phyloP scores from a whole-genome alignment of 1,139 yeast species.

The Yamadazyma friedrichii region DNA sequence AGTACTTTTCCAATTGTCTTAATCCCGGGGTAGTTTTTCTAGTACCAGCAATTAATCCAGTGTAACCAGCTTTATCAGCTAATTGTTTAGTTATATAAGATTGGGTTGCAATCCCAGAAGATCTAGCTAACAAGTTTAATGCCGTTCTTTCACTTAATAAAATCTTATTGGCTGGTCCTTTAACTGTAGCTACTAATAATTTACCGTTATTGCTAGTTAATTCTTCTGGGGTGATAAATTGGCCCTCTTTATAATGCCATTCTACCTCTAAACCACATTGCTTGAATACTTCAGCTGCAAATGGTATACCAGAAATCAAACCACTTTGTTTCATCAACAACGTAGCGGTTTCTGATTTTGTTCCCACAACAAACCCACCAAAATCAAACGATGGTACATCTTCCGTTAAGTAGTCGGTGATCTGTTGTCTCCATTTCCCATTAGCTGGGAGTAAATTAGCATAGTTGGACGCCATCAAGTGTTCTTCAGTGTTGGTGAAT shows the following conservation, averaged over 20 bases:
- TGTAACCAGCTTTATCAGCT: conserved; percentile 72
- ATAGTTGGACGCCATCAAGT: conserved; percentile 18
- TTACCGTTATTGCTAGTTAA: conserved; percentile 48
- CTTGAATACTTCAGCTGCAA: conserved; percentile 78
- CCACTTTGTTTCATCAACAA: conserved; percentile 81
- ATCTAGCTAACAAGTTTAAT: conserved; percentile 74
- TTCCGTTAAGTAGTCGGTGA: conserved; percentile 74
- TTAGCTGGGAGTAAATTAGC: conserved; percentile 67
- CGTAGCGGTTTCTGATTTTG: conserved; percentile 66
- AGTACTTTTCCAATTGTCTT: conserved; percentile 82
- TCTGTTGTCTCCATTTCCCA: conserved; percentile 77
- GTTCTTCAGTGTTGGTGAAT: background rate
- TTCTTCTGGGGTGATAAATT: conserved; percentile 44
- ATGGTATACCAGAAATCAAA: conserved; percentile 84
- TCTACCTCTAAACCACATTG: conserved; percentile 71
- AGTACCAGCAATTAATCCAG: conserved; percentile 92
- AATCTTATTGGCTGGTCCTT: conserved; percentile 76
- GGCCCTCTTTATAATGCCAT: conserved; percentile 77
- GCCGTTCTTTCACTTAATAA: conserved; percentile 86
- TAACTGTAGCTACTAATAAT: conserved; percentile 72
- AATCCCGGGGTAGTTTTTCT: conserved; percentile 97
- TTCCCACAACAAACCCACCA: conserved; percentile 95
- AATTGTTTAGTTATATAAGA: conserved; percentile 55
- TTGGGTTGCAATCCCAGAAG: conserved; percentile 89
- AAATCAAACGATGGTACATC: conserved; percentile 93